A percentile compares a stretch with the other conserved stretches of the same genome.
Conservation (phyloP, 2,329 filamentous ascomycete genomes). For the Ceratocystis smalleyi region DNA sequence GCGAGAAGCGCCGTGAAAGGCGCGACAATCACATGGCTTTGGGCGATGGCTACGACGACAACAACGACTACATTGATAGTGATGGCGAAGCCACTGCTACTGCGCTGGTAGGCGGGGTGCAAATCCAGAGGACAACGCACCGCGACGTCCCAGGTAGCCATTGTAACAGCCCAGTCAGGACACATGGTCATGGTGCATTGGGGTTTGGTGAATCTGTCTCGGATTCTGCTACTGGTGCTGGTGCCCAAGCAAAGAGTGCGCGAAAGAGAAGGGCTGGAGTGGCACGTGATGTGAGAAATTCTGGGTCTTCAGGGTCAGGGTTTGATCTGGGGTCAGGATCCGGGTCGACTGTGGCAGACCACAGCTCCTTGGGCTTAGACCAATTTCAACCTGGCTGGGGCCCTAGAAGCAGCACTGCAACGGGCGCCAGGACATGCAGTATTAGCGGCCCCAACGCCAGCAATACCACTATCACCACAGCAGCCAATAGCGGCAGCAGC, state of each 20-base stretch:
- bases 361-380: slow-evolving; percentile 1
- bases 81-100: background rate
- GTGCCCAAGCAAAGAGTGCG: slow-evolving; percentile 8
- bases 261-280: slow-evolving; percentile 12
- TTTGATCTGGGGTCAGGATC: background rate
- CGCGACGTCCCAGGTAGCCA: background rate
- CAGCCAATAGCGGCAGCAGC: background rate
- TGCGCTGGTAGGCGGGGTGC: background rate
- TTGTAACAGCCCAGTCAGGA: background rate
- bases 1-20: slow-evolving; percentile 41
- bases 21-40: slow-evolving; percentile 27
- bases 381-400: slow-evolving; percentile 1
- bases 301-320: background rate
- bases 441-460: background rate
- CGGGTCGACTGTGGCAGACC: slow-evolving; percentile 2
- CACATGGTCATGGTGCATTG: background rate
- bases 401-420: background rate
- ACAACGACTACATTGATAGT: background rate
- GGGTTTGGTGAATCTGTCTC: background rate
- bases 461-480: background rate
- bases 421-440: background rate
- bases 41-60: slow-evolving; percentile 1
- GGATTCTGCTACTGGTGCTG: background rate
- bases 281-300: slow-evolving; percentile 14
- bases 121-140: background rate